These are phyloP conservation scores for Aureobasidium sp. DNA, from an alignment of 2,329 filamentous ascomycete genomes.

Conservation along the genomic window DNA sequence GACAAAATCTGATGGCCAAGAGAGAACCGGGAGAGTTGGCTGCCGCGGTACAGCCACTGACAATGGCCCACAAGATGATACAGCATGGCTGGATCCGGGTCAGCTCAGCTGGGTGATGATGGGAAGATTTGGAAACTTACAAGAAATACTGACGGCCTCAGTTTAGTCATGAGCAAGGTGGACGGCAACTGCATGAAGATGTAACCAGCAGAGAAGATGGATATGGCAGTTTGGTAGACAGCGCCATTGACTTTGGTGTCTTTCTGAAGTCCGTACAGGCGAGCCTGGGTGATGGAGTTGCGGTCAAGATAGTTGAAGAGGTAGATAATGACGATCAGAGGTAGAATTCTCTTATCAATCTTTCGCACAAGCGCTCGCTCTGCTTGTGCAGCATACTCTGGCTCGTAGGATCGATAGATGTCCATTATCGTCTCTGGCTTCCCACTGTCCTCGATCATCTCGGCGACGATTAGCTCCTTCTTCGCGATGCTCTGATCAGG, in stretches of 20 bases:
- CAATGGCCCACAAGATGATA: slow-evolving; percentile 60
- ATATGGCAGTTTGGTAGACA: slow-evolving; percentile 63
- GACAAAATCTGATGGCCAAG: slow-evolving; percentile 58
- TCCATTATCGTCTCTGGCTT: too few species aligned
- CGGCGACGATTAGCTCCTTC: too few species aligned
- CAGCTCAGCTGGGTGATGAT: too few species aligned
- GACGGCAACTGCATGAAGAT: slow-evolving; percentile 61
- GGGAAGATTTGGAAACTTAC: slow-evolving; percentile 49
- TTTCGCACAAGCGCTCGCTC: slow-evolving; percentile 72
- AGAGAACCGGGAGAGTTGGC: slow-evolving; percentile 55
- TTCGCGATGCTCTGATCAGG: too few species aligned
- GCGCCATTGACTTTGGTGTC: slow-evolving; percentile 62
- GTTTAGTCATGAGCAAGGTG: slow-evolving; percentile 56
- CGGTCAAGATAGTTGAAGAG: slow-evolving; percentile 76
- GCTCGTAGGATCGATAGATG: too few species aligned
- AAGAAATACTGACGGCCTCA: not conserved
- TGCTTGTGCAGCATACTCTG: slow-evolving; percentile 17
- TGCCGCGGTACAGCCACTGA: slow-evolving; percentile 58
- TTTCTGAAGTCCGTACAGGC: slow-evolving; percentile 61
- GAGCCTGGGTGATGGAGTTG: slow-evolving; percentile 68
- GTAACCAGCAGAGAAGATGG: slow-evolving; percentile 65
- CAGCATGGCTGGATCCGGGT: slow-evolving; percentile 33
- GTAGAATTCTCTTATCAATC: slow-evolving; percentile 73
- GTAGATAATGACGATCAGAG: slow-evolving; percentile 78
- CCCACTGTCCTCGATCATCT: too few species aligned